Evolutionary conservation across 352 stramenopile species (phyloP), one percentile per base, ranked within the genome.

Genomic region (Phytophthora citrophthora): DNA sequence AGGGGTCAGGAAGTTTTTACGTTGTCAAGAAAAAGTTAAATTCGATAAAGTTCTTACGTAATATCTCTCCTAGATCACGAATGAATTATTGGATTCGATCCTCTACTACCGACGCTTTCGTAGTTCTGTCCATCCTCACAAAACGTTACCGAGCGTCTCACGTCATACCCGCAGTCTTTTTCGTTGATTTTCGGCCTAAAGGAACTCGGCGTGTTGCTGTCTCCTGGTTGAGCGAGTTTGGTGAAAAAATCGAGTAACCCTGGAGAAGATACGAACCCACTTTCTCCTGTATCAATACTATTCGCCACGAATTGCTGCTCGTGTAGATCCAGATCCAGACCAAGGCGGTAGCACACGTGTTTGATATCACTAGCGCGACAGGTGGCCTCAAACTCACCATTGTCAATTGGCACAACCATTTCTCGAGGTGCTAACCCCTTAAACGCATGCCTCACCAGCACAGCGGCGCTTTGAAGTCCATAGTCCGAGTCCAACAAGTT

Each of bases 371-470:
- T 79, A 0, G 71, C 65, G 18, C 82, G 75, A 24, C 85, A 93
- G 24, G 78, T 88, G 15, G 81, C 72, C 49, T 91, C 85, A 38
- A 83, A 93, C 38, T 90, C 70, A 8, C 85, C 82, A 29, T 82
- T 88, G 27, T 89, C 79, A 13, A 90, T 80, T 0, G 81, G 78
- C 10, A 91, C 80, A 29, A 90, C 78, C 64, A 91, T 81, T 45
- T 91, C 83, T 1, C 82, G 65, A 1, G 82, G 61, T 18, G 79
- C 73, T 3, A 93, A 55, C 3, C 82, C 85, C 39, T 93, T 93
- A 58, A 91, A 93, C 4, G 82, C 82, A 16, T 93, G 85, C 10
- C 85, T 76, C 2, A 93, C 74, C 5, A 93, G 61, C 18, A 93
- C 76, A 27, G 77, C 82, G 11, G 82, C 85, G 27, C 82, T 93